Evolutionary conservation across 257 asterid species (phyloP).

Genomic region (Nemophila menziesii): DNA sequence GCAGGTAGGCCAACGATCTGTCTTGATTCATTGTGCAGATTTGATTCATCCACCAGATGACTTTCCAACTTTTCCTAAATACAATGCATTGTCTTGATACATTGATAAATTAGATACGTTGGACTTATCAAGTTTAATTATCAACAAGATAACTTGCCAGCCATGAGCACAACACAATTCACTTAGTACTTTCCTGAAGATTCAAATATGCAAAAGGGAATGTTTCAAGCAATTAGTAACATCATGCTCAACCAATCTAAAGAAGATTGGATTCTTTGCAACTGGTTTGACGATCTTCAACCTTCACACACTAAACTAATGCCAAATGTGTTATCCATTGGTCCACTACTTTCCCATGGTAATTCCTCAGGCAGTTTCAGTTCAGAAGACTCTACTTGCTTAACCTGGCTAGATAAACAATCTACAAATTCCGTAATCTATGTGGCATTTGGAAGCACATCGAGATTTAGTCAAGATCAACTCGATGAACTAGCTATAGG

Average conservation of each 20-base stretch:
- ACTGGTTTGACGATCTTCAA: conserved; percentile 17
- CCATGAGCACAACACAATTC: background rate
- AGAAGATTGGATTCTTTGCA: conserved; percentile 6
- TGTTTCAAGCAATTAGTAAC: conserved; percentile 2
- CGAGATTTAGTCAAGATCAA: conserved; percentile 8
- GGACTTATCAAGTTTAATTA: no score
- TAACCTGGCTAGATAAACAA: conserved; percentile 20
- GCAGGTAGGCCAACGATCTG: no score
- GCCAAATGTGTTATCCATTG: conserved; percentile 22
- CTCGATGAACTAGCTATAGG: conserved; percentile 22
- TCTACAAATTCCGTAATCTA: conserved; percentile 12
- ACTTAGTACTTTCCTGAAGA: conserved; percentile 6
- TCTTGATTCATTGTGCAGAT: no score
- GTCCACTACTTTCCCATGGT: conserved; percentile 11
- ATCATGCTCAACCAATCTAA: background rate
- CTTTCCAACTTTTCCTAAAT: no score
- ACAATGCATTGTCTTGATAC: no score
- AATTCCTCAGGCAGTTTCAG: background rate
- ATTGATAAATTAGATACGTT: no score
- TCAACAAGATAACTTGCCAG: no score
- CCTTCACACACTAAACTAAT: conserved; percentile 18
- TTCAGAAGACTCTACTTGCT: conserved; percentile 10
- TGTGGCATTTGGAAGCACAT: conserved; percentile 21
- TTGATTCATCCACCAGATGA: no score
- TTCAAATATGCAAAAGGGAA: background rate